Evolutionary conservation across 805 yeast species (phyloP).

Genomic region (Kuraishia piskuri): DNA sequence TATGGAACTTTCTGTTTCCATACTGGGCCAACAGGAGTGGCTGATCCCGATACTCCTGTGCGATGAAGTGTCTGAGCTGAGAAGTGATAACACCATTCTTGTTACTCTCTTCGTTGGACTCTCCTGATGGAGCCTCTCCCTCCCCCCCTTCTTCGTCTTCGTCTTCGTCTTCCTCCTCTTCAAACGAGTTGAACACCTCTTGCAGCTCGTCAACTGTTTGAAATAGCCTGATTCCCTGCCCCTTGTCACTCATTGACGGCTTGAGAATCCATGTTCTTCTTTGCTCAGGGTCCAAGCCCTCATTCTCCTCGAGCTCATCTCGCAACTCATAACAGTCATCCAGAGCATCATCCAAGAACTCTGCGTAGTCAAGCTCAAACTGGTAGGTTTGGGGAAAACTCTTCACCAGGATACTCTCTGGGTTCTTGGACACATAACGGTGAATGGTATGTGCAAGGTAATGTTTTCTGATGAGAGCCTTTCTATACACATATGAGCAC

Average conservation of each 20-base stretch:
- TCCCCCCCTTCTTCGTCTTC: slow-evolving; percentile 36
- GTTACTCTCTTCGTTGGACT: slow-evolving; percentile 18
- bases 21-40: slow-evolving; percentile 63
- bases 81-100: slow-evolving; percentile 71
- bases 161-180: slow-evolving; percentile 58
- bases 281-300: slow-evolving; percentile 10
- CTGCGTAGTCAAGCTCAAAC: slow-evolving; percentile 90
- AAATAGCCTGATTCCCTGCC: slow-evolving; percentile 89
- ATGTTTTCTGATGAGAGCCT: slow-evolving; percentile 87
- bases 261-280: slow-evolving; percentile 76
- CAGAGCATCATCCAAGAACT: slow-evolving; percentile 85
- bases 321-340: slow-evolving; percentile 89
- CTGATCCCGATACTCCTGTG: slow-evolving; percentile 66
- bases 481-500: slow-evolving; percentile 80
- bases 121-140: slow-evolving; percentile 12
- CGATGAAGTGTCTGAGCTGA: slow-evolving; percentile 83
- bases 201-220: slow-evolving; percentile 73
- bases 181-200: slow-evolving; percentile 76
- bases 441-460: slow-evolving; percentile 80
- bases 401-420: slow-evolving; percentile 45
- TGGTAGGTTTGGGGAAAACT: slow-evolving; percentile 73
- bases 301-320: slow-evolving; percentile 57
- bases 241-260: slow-evolving; percentile 96
- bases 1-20: slow-evolving; percentile 73
- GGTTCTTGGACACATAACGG: slow-evolving; percentile 65